A percentile compares a stretch with the other conserved stretches of the same genome.
These are phyloP conservation scores for Penicillium sp. DNA, from an alignment of 2,329 filamentous ascomycete species.

Conservation along the genomic window DNA sequence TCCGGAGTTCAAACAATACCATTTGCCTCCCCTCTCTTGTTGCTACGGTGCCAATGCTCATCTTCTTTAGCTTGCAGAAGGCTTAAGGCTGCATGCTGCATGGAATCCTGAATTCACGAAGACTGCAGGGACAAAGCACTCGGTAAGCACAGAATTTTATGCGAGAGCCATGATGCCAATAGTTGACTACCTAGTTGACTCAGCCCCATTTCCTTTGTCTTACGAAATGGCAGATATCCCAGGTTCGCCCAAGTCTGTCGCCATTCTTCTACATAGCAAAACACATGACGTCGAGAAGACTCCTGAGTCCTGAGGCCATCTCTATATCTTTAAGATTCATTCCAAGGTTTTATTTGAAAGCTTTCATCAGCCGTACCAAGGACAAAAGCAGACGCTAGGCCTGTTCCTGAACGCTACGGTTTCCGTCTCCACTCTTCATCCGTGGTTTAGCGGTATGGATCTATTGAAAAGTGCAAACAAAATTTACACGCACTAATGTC, in stretches of 20 bases:
- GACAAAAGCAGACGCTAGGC: constrained; percentile 22
- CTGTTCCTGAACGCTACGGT: constrained; percentile 29
- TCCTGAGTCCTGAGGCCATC: no score
- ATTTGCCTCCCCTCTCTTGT: neutral
- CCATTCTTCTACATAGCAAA: neutral
- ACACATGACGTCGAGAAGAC: no score
- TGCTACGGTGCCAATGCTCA: neutral
- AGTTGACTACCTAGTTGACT: neutral
- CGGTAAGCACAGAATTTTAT: neutral
- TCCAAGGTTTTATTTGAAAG: neutral
- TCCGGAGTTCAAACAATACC: no score
- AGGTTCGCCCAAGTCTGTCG: neutral
- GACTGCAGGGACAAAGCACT: constrained; percentile 3
- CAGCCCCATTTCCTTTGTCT: constrained; percentile 1
- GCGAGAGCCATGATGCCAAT: neutral
- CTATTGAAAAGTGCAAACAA: neutral
- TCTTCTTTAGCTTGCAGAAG: neutral
- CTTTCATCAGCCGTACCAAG: constrained; percentile 22
- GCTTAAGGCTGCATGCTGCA: constrained; percentile 4
- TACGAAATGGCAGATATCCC: neutral
- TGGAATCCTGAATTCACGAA: neutral
- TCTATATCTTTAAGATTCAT: neutral
- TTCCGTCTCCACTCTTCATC: constrained; percentile 14
- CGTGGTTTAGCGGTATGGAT: constrained; percentile 13
- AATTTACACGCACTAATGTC: neutral